phyloP scores from a whole-genome alignment of 2,329 filamentous ascomycete species.

The Hymenoscyphus scutula region DNA sequence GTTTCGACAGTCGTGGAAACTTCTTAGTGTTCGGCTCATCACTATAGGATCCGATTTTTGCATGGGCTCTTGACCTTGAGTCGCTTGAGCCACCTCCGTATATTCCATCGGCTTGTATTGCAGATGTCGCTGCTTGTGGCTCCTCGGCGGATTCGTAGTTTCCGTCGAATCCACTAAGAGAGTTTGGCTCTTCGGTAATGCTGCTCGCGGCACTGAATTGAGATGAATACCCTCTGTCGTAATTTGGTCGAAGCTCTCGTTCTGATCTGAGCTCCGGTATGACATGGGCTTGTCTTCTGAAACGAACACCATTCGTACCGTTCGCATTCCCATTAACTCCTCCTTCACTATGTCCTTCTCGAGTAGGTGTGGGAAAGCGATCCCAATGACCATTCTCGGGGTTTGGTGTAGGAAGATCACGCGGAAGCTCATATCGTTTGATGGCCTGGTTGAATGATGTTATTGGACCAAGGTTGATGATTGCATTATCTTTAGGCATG shows the following conservation, averaged over 20 bases:
- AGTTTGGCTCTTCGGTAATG: constrained; percentile 18
- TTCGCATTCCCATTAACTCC: constrained; percentile 5
- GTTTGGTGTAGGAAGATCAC: constrained; percentile 25
- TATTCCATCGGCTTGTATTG: constrained; percentile 25
- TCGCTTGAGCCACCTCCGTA: constrained; percentile 24
- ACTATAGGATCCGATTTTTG: constrained; percentile 33
- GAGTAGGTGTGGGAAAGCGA: constrained; percentile 10
- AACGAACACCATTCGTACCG: constrained; percentile 16
- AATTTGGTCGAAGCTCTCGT: constrained; percentile 11
- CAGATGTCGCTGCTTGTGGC: constrained; percentile 19
- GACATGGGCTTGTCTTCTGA: constrained; percentile 16
- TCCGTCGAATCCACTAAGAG: constrained; percentile 3
- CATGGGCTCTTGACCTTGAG: constrained; percentile 28
- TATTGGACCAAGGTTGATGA: constrained; percentile 25
- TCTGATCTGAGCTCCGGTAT: not conserved
- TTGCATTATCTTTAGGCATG: constrained; percentile 23
- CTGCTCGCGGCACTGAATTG: constrained; percentile 20
- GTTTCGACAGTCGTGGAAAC: constrained; percentile 55
- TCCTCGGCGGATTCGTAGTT: constrained; percentile 8
- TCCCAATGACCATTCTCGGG: constrained; percentile 17
- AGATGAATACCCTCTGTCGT: constrained; percentile 20
- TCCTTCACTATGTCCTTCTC: not conserved
- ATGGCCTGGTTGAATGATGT: constrained; percentile 24
- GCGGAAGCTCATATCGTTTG: constrained; percentile 16
- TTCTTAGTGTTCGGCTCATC: constrained; percentile 31